Conservation (phyloP, 208 protist genomes). For the Lotmaria passim region DNA sequence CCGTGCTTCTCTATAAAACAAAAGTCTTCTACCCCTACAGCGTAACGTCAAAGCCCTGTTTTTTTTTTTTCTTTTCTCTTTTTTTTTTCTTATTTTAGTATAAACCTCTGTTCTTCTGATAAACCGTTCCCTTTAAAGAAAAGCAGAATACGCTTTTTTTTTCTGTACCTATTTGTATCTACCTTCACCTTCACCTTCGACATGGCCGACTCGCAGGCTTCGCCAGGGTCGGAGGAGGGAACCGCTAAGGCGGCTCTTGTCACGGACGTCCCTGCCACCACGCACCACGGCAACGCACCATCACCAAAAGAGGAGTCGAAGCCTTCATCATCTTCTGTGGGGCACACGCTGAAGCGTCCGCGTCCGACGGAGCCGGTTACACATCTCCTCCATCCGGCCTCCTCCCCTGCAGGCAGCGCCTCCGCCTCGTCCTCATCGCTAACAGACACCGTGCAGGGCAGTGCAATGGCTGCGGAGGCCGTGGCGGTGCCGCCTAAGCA, state of each 20-base stretch:
- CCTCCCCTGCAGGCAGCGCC: neutral
- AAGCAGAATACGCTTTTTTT: no score
- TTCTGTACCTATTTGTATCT: no score
- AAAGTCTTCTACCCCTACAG: no score
- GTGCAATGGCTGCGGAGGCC: constrained; percentile 4
- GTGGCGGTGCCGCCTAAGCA: constrained; percentile 20
- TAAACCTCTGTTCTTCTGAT: no score
- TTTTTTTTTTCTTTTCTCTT: no score
- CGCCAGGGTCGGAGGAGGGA: neutral
- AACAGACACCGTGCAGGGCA: neutral
- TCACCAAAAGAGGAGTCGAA: neutral
- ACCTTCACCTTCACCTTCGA: no score
- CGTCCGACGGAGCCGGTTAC: constrained; percentile 34
- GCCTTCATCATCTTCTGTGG: neutral
- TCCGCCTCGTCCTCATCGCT: neutral
- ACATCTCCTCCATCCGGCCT: constrained; percentile 22
- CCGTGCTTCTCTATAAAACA: no score
- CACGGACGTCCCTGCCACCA: neutral
- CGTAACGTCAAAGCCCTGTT: no score
- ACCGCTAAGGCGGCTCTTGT: no score
- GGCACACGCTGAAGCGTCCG: constrained; percentile 37
- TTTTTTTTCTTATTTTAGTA: no score
- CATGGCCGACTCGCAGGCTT: neutral
- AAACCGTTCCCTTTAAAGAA: no score
- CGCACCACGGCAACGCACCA: neutral